Base-by-base conservation (phyloP, 2,329 filamentous ascomycete species). In the Ceratocystis lukuohia region DNA sequence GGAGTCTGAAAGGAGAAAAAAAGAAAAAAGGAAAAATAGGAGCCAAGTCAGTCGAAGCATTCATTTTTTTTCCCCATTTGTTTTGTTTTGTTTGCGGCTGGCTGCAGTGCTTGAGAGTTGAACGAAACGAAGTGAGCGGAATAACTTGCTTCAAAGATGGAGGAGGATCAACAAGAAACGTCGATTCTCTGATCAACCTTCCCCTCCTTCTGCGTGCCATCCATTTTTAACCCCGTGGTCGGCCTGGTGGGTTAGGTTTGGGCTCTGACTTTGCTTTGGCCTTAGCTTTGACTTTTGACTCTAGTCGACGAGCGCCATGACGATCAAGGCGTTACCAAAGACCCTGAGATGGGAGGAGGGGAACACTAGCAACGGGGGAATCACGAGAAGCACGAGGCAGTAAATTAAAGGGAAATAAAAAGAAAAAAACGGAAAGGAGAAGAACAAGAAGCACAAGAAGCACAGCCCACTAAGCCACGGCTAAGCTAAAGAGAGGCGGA, bases 201-300 rank as follows among this genome's bases (percentile, higher is more conserved):
- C 37, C 37, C 37, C 37, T 41, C 37, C 37, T 41, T 41, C 37
- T 41, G 37, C 37, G 37, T 22, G 46, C 6, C n/a, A n/a, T 22
- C n/a, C 46, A 50, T 50, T n/a, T 50, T 50, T 22, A 20, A 22
- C 46, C 22, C 22, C 22, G n/a, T 17, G 50, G 50, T 2, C 15
- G n/a, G 8, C 8, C 48, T 53, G 17, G 48, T 53, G 48, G 30
- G 5, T n/a, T 50, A 12, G n/a, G 12, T 17, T 25, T 15, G 50
- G 50, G 50, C 50, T 56, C 50, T 17, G 20, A 56, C 50, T 25
- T 25, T 25, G 50, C 20, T 25, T 56, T 22, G 50, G 50, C 50
- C n/a, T 56, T 22, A 56, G 50, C 50, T 56, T 56, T 56, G 50
- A 56, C 50, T 56, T 22, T 56, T 30, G 50, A 25, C 50, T 56